phyloP scores from a whole-genome alignment of 176 grass and related monocot genomes.

The Ampelocalamus luodianensis region DNA sequence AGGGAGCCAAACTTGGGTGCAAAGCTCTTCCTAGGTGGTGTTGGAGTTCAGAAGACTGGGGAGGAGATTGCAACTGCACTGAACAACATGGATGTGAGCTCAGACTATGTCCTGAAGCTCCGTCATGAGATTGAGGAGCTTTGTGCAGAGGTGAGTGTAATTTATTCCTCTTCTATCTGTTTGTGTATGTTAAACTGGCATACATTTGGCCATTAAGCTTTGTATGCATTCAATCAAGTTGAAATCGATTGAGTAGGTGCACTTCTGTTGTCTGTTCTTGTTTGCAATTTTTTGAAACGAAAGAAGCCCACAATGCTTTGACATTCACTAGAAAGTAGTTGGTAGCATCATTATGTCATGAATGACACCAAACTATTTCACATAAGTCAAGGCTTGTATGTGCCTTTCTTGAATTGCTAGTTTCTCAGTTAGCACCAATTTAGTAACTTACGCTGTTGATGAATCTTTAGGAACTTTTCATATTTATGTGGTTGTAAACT shows the following conservation, averaged over 20 bases:
- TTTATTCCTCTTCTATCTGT: constrained; percentile 15
- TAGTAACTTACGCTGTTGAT: neutral
- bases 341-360: constrained; percentile 8
- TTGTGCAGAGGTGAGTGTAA: constrained; percentile 61
- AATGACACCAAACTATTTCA: neutral
- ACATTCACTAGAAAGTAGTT: constrained; percentile 27
- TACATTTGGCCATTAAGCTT: neutral
- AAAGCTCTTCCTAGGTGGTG: constrained; percentile 89
- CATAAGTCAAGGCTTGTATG: neutral
- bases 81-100: constrained; percentile 93
- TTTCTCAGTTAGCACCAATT: neutral
- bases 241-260: neutral
- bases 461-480: neutral
- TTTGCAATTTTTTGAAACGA: neutral
- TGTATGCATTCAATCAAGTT: constrained; percentile 18
- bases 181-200: constrained; percentile 21
- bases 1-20: constrained; percentile 83
- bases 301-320: neutral
- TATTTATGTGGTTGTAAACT: constrained; percentile 3
- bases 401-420: constrained; percentile 26
- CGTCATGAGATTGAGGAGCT: constrained; percentile 89
- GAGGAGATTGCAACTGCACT: constrained; percentile 84
- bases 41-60: constrained; percentile 84
- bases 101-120: constrained; percentile 91
- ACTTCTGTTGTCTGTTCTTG: neutral